Base-by-base conservation (phyloP, 1,139 yeast genomes). In the Tardiomyces depauwii region DNA sequence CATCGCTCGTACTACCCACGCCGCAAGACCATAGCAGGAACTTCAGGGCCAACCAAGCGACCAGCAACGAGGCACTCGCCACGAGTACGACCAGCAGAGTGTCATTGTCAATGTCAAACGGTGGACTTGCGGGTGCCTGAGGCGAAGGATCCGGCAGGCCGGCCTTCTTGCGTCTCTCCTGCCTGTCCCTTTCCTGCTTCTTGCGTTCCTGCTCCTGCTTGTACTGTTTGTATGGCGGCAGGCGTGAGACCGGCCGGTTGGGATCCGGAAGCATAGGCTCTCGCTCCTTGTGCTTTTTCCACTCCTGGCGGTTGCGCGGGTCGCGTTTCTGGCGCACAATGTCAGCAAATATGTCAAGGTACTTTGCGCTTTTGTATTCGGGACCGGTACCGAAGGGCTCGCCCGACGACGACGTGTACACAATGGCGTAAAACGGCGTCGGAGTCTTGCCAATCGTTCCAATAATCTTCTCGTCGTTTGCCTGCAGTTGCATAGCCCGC, bases 381-480 rank as follows among this genome's bases (percentile, higher is more conserved):
- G 32, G 47, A 9, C 42, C 42, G 18, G 49, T 49, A 27, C 45
- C 47, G 42, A 48, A 56, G 27, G 45, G 50, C 42, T 56, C 58
- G 2, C 59, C 60, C 1, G 45, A 44, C 7, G 51, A 42, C 2
- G 60, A 54, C 11, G 62, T 58, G 47, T 57, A 59, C n/a, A 60
- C 48, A 33, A 60, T 47, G 2, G 62, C 46, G 41, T 51, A 57
- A 41, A 56, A 55, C n/a, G 64, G 62, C n/a, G 62, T 53, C 10
- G 64, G 64, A 2, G 61, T 55, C 10, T 48, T 50, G 40, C 49
- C 40, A 19, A 60, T 42, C n/a, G 51, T 48, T 5, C 51, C 53
- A 27, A 60, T 62, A 9, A 79, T 55, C 48, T 72, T 63, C 45
- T 69, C 72, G 60, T 85, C 94, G 49, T 77, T 71, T 14, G 64